Base-by-base conservation (phyloP, 2,329 filamentous ascomycete species). In the Chaetomiaceae sp. region DNA sequence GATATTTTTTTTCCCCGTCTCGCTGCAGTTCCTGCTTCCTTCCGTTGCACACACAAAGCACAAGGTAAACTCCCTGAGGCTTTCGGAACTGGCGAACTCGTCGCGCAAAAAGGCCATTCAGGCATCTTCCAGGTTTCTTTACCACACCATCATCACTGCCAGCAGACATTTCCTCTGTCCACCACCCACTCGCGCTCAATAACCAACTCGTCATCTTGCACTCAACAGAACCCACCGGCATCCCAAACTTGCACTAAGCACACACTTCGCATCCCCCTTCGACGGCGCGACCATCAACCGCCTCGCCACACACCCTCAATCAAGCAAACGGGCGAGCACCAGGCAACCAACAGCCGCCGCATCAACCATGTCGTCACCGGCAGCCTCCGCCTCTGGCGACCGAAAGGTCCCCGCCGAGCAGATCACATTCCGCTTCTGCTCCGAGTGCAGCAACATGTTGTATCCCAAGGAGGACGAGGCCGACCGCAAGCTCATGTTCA, bases 381-480 rank as follows among this genome's bases (percentile, higher is more conserved):
- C 77, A 57, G 77, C 79, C 25, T 78, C 62, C 10, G 42, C 46
- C 49, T 40, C 57, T 38, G 70, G 65, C 59, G 66, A 68, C 20
- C 65, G 67, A 54, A 71, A 76, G 61, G 74, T 78, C 64, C 78
- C 77, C 65, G 75, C 77, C 60, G 85, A 92, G 73, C 90, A 95
- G 71, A 91, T 97, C 71, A 90, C 89, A 43, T 99, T 97, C 73
- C 87, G 89, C 66, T 99, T 99, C 80, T 99, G 94, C 77, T 90
- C 90, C 64, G 94, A 99, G 79, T 99, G 94, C 76, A 96, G 91
- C 65, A 99, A 99, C 78, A 88, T 99, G 81, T 79, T 99, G 51
- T 97, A 97, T 68, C 94, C 94, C 46, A 94, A 95, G 73, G 95
- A 99, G 77, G 90, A 99, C 72, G 84, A 86, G 58, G 78, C 85